A percentile compares a stretch with the other conserved stretches of the same genome.
phyloP scores from a whole-genome alignment of 495 filamentous ascomycete genomes.

The Penicillium ucsense region DNA sequence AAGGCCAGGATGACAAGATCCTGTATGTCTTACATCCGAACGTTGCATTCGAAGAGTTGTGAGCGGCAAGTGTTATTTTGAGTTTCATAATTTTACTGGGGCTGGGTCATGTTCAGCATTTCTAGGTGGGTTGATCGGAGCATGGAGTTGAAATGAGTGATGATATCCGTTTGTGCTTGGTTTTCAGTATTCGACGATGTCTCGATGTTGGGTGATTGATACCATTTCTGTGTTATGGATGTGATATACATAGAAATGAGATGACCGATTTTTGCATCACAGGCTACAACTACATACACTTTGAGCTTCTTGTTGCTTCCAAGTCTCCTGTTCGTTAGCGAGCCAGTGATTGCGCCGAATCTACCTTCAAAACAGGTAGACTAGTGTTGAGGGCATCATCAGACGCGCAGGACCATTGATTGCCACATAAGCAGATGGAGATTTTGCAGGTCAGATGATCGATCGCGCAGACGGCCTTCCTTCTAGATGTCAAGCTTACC shows the following conservation, averaged over 20 bases:
- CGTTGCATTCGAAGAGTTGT: conserved; percentile 68
- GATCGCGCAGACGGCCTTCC: too few species aligned
- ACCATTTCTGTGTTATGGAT: conserved; percentile 2
- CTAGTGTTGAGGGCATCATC: too few species aligned
- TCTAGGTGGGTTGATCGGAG: conserved; percentile 19
- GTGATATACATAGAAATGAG: too few species aligned
- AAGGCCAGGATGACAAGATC: conserved; percentile 39
- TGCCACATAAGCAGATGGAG: too few species aligned
- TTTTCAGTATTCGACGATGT: conserved; percentile 4
- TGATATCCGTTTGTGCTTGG: conserved; percentile 19
- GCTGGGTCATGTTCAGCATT: conserved; percentile 15
- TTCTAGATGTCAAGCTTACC: too few species aligned
- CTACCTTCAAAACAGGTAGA: too few species aligned
- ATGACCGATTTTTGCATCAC: not conserved
- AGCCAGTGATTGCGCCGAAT: too few species aligned
- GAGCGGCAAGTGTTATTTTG: conserved; percentile 1
- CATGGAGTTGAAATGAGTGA: conserved; percentile 22
- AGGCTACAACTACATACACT: too few species aligned
- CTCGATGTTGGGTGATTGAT: conserved; percentile 3
- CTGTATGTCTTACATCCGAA: conserved; percentile 95
- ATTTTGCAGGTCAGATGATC: too few species aligned
- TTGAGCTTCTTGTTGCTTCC: not conserved
- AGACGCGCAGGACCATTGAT: too few species aligned
- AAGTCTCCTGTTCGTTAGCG: not conserved
- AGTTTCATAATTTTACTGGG: conserved; percentile 7